Percentiles rank a stretch among this genome's conserved stretches.
phyloP scores from a whole-genome alignment of 139 green algal species.

The Picochlorum sp. region DNA sequence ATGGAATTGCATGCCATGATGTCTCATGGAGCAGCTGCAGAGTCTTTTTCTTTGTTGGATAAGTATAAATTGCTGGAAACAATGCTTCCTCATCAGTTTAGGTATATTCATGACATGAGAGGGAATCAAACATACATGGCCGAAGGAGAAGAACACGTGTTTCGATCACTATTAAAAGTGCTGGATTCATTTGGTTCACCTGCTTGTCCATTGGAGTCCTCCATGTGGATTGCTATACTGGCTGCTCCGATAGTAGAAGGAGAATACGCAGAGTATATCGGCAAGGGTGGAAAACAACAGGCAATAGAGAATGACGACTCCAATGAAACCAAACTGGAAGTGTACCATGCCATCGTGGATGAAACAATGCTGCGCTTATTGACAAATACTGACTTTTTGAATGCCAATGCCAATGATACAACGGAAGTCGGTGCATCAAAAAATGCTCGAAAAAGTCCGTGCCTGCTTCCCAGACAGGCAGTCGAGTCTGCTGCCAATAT shows the following conservation, averaged over 20 bases:
- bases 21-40: constrained; percentile 12
- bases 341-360: not conserved
- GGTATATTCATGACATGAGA: no score
- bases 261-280: not conserved
- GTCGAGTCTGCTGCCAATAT: not conserved
- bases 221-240: constrained; percentile 16
- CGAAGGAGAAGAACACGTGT: no score
- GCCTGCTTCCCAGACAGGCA: not conserved
- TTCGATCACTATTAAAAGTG: no score
- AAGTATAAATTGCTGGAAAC: constrained; percentile 21
- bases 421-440: no score
- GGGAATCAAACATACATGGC: no score
- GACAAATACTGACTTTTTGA: not conserved
- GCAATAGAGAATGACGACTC: not conserved
- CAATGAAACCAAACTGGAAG: no score
- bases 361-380: not conserved
- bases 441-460: not conserved
- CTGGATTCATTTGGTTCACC: no score
- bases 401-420: no score
- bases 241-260: constrained; percentile 17
- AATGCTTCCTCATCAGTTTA: constrained; percentile 25
- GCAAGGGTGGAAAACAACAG: not conserved
- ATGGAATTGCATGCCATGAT: constrained; percentile 33
- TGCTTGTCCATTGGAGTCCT: constrained; percentile 5
- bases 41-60: constrained; percentile 27